Base-by-base conservation (phyloP, 2,329 filamentous ascomycete species). In the Exophiala oligosperma region DNA sequence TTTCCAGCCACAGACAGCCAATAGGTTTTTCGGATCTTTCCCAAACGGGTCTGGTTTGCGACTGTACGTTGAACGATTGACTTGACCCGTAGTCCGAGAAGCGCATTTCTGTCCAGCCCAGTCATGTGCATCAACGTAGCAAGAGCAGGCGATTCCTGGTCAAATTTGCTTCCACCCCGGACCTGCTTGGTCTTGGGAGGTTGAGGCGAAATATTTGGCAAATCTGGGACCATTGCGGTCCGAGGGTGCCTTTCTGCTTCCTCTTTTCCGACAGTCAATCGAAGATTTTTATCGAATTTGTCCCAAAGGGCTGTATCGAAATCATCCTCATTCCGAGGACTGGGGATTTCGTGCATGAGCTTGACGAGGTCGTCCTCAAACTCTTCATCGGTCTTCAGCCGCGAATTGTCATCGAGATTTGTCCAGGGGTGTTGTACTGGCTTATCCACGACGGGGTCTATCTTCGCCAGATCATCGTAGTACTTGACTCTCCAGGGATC, bases 1-100 rank as follows among this genome's bases (percentile, higher is more conserved):
- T 97, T 96, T 52, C 94, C 94, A 4, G 92, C 92, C 66, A 97
- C 86, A 41, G 86, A 86, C 61, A 97, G 77, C 67, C 85, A 81
- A 69, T 93, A 95, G 41, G 81, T 69, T 73, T 88, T 90, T 66
- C 83, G 82, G 59, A 99, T 88, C 81, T 97, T 99, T 72, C 94
- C 94, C 76, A 99, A 85, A 79, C 93, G 90, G 23, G 94, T 97
- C 81, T 97, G 93, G 77, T 99, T 97, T 64, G 84, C 80, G 59
- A 99, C 94, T 41, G 76, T 75, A 69, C 93, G 90, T 3, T 71
- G 70, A 48, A 96, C 89, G 48, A 99, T 77, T 49, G 82, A 80
- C 81, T 95, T 96, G 64, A 84, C 77, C 57, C 83, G 79, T 59
- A 96, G 74, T 1, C 66, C 68, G 69, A 67, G 52, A 88, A 76